Conservation (phyloP, 164 flowering plant species). For the Aristolochia fimbriata region DNA sequence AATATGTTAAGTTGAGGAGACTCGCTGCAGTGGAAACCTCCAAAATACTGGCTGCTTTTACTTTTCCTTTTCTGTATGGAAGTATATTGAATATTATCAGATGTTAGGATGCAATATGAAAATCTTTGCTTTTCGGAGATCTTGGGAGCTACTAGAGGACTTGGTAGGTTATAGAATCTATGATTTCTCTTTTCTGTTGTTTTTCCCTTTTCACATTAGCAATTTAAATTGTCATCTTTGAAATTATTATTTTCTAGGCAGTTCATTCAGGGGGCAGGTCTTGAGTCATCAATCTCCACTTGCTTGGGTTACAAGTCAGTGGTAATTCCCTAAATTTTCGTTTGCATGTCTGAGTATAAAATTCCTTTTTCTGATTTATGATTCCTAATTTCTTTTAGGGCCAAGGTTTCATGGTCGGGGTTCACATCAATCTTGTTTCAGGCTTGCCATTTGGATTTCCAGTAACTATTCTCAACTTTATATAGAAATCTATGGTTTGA, state of each 20-base stretch:
- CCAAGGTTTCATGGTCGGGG: slow-evolving; percentile 97
- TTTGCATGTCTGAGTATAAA: not conserved
- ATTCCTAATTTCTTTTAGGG: slow-evolving; percentile 43
- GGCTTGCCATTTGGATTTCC: slow-evolving; percentile 86
- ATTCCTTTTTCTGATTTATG: slow-evolving; percentile 1
- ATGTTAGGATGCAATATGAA: too few relatives aligned
- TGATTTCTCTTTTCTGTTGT: not conserved
- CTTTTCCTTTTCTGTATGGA: too few relatives aligned
- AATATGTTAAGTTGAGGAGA: too few relatives aligned
- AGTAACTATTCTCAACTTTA: slow-evolving; percentile 26
- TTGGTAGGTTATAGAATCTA: slow-evolving; percentile 33
- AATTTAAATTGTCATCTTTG: not conserved
- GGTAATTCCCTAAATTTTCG: slow-evolving; percentile 30
- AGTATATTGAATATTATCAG: too few relatives aligned
- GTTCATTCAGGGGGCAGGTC: slow-evolving; percentile 99
- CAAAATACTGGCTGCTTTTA: too few relatives aligned
- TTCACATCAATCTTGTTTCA: slow-evolving; percentile 71
- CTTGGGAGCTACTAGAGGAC: slow-evolving; percentile 91
- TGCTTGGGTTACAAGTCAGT: slow-evolving; percentile 86
- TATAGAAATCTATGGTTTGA: not conserved
- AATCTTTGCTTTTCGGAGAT: slow-evolving; percentile 92
- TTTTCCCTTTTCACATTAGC: not conserved
- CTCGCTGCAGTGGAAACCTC: too few relatives aligned
- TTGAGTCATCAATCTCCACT: slow-evolving; percentile 82
- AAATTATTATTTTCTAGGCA: slow-evolving; percentile 40